Percentiles rank a stretch among this genome's conserved stretches.
phyloP scores from a whole-genome alignment of 352 stramenopile genomes.

The Phytophthora pinifolia region DNA sequence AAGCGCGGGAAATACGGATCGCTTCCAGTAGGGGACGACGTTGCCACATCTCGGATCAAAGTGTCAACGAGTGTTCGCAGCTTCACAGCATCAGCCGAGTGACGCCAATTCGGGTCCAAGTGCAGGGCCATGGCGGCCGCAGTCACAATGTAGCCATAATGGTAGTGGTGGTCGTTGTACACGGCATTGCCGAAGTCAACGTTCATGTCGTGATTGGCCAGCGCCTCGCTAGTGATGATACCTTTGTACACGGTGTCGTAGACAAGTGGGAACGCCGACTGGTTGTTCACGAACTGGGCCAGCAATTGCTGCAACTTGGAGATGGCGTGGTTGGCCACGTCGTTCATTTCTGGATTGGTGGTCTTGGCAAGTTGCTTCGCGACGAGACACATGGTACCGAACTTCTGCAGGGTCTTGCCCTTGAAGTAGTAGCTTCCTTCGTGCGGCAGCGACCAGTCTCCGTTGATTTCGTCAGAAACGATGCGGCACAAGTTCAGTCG shows the following conservation, averaged over 20 bases:
- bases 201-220: constrained; percentile 62
- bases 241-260: constrained; percentile 76
- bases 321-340: constrained; percentile 48
- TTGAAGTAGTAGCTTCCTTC: constrained; percentile 88
- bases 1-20: constrained; percentile 59
- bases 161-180: constrained; percentile 80
- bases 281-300: constrained; percentile 43
- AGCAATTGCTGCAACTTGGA: constrained; percentile 49
- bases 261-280: constrained; percentile 52
- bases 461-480: constrained; percentile 63
- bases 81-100: constrained; percentile 38
- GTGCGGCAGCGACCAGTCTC: constrained; percentile 59
- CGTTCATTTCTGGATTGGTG: constrained; percentile 48
- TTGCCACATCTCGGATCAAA: constrained; percentile 56
- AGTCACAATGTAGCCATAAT: constrained; percentile 70
- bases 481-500: constrained; percentile 42
- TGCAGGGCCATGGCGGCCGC: constrained; percentile 50
- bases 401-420: constrained; percentile 78
- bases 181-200: constrained; percentile 72
- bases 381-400: constrained; percentile 75
- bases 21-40: constrained; percentile 22
- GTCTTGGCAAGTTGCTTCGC: constrained; percentile 58
- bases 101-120: constrained; percentile 42
- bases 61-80: constrained; percentile 46
- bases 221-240: constrained; percentile 58